Base-by-base conservation (phyloP, 805 yeast genomes). In the Pichia phayaonensis region DNA sequence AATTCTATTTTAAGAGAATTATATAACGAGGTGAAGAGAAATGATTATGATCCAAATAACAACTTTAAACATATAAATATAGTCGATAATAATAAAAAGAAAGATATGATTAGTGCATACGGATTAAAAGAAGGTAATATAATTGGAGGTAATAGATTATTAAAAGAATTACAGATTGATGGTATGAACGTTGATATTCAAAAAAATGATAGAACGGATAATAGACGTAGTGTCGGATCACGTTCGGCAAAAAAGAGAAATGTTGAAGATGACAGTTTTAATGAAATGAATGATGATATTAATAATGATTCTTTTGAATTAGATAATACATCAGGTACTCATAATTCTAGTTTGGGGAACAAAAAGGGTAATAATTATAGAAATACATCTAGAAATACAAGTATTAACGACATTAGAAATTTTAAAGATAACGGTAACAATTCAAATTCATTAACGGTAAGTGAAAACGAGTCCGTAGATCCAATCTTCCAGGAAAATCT, bases 141-240 rank as follows among this genome's bases (percentile, higher is more conserved):
- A 18, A 29, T 24, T 29, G 24, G 24, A 1, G 40, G 45, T 18
- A 50, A 46, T 29, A 31, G 54, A 44, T 22, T 53, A 15, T 36
- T 53, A 15, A 50, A 43, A 46, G 54, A 48, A 39, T 38, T 53
- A 39, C 50, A 50, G 39, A 47, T 47, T 40, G 56, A 45, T 34
- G 56, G 51, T 31, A 44, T 53, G 45, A 47, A 34, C 26, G 46
- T 53, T 8, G 56, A 48, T 43, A 15, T 45, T 27, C 12, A 36
- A 11, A 48, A 31, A 15, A 50, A 41, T 26, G 46, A 42, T 24
- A 24, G 49, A 12, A n/a, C 31, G 16, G 52, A 45, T n/a, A 40
- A 34, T n/a, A 31, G 52, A 18, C 40, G 51, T 7, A 40, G 48
- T 23, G 38, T 26, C 34, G 48, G 48, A 3, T 40, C 36, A 29